phyloP scores from a whole-genome alignment of 441 rosid genomes.

The Brassica balearica region DNA sequence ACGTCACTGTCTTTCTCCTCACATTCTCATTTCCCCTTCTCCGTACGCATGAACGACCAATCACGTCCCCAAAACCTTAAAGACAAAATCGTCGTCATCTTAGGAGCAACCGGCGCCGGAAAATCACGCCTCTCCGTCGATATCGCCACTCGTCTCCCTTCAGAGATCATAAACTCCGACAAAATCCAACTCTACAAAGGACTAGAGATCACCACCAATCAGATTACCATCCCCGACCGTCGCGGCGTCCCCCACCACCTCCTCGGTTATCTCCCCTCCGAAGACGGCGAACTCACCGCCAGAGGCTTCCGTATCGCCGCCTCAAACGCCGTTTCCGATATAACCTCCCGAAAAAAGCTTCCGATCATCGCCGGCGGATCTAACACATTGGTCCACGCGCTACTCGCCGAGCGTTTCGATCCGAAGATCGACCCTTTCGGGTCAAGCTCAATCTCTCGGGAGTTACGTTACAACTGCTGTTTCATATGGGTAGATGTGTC shows the following conservation, averaged over 20 bases:
- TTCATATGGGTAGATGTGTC: slow-evolving; percentile 86
- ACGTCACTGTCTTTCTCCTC: slow-evolving; percentile 19
- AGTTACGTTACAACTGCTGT: slow-evolving; percentile 74
- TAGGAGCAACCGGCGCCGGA: slow-evolving; percentile 94
- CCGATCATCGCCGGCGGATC: slow-evolving; percentile 93
- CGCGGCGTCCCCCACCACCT: slow-evolving; percentile 72
- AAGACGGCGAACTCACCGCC: slow-evolving; percentile 57
- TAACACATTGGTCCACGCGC: slow-evolving; percentile 78
- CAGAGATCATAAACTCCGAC: slow-evolving; percentile 83
- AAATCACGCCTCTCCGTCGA: slow-evolving; percentile 81
- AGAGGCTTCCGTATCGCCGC: slow-evolving; percentile 61
- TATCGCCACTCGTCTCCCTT: slow-evolving; percentile 55
- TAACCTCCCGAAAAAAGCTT: slow-evolving; percentile 50
- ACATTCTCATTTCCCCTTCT: slow-evolving; percentile 25
- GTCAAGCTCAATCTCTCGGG: slow-evolving; percentile 41
- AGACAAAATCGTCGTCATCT: slow-evolving; percentile 70
- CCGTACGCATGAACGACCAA: slow-evolving; percentile 40
- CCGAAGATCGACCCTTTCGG: slow-evolving; percentile 56
- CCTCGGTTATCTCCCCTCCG: slow-evolving; percentile 59
- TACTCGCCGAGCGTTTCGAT: slow-evolving; percentile 61
- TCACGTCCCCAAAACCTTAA: slow-evolving; percentile 7
- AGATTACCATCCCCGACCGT: slow-evolving; percentile 63
- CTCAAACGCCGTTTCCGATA: slow-evolving; percentile 47
- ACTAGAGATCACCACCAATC: slow-evolving; percentile 83
- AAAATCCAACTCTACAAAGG: slow-evolving; percentile 84